These are phyloP conservation scores for Phtheirospermum japonicum DNA, from an alignment of 257 asterid genomes.

Conservation along the genomic window DNA sequence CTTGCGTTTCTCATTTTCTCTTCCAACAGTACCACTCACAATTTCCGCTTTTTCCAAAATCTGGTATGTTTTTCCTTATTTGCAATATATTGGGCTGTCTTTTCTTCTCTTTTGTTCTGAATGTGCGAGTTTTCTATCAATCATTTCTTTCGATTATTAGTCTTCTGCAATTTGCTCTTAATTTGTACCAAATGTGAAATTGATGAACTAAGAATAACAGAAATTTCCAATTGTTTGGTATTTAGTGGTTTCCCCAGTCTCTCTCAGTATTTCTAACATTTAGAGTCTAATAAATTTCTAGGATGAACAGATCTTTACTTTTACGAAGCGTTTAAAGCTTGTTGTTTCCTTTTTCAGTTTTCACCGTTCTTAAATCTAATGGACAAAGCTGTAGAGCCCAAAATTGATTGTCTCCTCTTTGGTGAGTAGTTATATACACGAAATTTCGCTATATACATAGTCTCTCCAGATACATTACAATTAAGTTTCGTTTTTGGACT, in stretches of 20 bases:
- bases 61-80: conserved; percentile 22
- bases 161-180: not conserved
- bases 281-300: not conserved
- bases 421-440: conserved; percentile 40
- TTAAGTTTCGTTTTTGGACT: not conserved
- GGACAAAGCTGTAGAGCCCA: conserved; percentile 56
- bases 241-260: too few relatives aligned
- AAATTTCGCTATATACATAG: too few relatives aligned
- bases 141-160: not conserved
- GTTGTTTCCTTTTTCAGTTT: conserved; percentile 5
- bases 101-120: too few relatives aligned
- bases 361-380: conserved; percentile 38
- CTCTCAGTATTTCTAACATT: too few relatives aligned
- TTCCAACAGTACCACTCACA: not conserved
- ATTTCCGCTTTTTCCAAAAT: not conserved
- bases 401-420: conserved; percentile 75
- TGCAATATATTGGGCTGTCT: not conserved
- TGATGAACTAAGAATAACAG: conserved; percentile 1
- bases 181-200: not conserved
- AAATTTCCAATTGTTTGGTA: not conserved
- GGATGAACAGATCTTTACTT: not conserved
- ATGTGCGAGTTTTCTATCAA: not conserved
- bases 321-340: not conserved
- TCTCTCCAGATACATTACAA: not conserved
- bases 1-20: not conserved